A percentile compares a stretch with the other conserved stretches of the same genome.
Conservation (phyloP, 441 rosid genomes). For the Erysimum cheiri region DNA sequence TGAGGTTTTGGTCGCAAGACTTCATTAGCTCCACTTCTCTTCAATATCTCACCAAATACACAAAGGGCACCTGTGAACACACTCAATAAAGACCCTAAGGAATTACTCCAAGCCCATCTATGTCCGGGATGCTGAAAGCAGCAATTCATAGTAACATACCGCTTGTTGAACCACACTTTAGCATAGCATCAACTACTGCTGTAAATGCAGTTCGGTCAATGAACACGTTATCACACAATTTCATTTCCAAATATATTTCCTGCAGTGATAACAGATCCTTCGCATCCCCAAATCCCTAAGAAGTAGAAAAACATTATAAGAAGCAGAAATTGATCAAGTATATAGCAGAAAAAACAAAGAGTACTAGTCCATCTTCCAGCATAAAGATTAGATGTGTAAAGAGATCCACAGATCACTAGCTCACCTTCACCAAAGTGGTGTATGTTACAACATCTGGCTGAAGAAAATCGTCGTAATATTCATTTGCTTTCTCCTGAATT, state of each 20-base stretch:
- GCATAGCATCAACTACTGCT: conserved; percentile 68
- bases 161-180: conserved; percentile 61
- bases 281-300: conserved; percentile 65
- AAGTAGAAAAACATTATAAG: conserved; percentile 26
- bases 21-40: conserved; percentile 56
- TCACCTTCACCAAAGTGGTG: conserved; percentile 70
- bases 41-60: conserved; percentile 75
- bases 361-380: conserved; percentile 17
- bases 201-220: conserved; percentile 74
- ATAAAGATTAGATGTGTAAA: conserved; percentile 17
- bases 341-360: conserved; percentile 25
- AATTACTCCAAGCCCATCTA: conserved; percentile 20
- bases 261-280: conserved; percentile 59
- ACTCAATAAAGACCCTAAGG: conserved; percentile 33
- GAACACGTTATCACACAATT: conserved; percentile 49
- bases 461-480: conserved; percentile 41
- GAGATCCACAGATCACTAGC: conserved; percentile 29
- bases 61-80: conserved; percentile 65
- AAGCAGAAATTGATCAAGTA: conserved; percentile 6
- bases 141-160: conserved; percentile 48
- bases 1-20: conserved; percentile 73
- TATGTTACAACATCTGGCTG: conserved; percentile 72
- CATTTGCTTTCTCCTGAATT: conserved; percentile 62
- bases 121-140: conserved; percentile 19
- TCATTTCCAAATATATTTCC: conserved; percentile 61